Evolutionary conservation across 192 early-diverging fungal genomes (phyloP).

Genomic region (Linnemannia elongata): DNA sequence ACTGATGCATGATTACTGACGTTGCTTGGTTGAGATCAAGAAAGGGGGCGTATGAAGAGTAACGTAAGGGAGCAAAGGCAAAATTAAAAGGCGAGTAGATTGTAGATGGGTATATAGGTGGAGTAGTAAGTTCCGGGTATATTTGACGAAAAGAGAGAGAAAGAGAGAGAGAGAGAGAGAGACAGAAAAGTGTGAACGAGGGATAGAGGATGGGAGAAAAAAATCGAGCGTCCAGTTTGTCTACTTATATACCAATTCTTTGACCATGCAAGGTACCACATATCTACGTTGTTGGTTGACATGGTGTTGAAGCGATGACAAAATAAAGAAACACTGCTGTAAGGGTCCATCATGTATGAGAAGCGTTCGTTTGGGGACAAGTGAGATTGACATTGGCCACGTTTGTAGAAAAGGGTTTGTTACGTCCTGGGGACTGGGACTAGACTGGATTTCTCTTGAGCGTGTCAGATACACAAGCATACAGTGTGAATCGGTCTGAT

Average conservation of each 20-base stretch:
- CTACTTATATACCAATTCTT: too few species aligned
- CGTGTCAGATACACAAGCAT: not conserved
- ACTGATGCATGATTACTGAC: constrained; percentile 17
- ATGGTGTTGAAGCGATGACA: too few species aligned
- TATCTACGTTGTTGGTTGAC: too few species aligned
- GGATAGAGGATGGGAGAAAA: not conserved
- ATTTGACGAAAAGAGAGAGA: not conserved
- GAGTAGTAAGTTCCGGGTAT: constrained; percentile 7
- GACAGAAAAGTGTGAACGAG: not conserved
- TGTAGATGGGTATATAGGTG: not conserved
- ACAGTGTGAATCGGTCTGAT: not conserved
- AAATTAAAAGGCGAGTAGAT: not conserved
- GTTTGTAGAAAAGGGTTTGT: not conserved
- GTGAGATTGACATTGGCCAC: not conserved
- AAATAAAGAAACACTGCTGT: too few species aligned
- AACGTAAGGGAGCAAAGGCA: not conserved
- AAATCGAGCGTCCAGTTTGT: not conserved
- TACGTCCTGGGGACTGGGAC: not conserved
- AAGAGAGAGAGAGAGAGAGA: not conserved
- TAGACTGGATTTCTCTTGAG: not conserved
- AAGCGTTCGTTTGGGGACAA: not conserved
- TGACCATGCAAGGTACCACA: too few species aligned
- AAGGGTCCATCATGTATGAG: too few species aligned
- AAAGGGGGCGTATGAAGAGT: not conserved
- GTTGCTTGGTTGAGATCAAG: not conserved